Evolutionary conservation across 805 yeast genomes (phyloP).

Genomic region (Saccharomycopsis sp.): DNA sequence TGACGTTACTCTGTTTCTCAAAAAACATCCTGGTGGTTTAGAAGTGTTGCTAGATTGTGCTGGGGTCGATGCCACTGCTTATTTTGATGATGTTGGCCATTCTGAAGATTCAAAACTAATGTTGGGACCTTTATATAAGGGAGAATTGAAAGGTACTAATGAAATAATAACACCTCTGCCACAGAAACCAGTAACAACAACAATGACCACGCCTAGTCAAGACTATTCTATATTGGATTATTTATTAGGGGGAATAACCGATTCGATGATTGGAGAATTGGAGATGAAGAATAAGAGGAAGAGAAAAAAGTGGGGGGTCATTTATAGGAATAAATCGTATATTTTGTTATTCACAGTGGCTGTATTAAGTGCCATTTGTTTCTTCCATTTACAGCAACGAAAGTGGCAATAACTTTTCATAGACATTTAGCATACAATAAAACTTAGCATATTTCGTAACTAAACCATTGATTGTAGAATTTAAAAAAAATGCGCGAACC

Average conservation of each 20-base stretch:
- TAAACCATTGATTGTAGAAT: no score
- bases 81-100: constrained; percentile 61
- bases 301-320: background rate
- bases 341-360: constrained; percentile 8
- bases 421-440: no score
- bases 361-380: constrained; percentile 1
- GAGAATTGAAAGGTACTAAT: no score
- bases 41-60: constrained; percentile 51
- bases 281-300: background rate
- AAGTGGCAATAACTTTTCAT: constrained; percentile 7
- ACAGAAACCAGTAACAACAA: no score
- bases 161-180: no score
- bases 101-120: constrained; percentile 57
- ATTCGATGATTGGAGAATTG: no score
- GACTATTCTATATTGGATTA: no score
- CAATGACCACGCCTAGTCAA: no score
- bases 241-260: no score
- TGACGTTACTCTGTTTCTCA: constrained; percentile 44
- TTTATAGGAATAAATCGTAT: background rate
- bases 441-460: no score
- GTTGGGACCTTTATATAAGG: constrained; percentile 17
- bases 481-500: no score
- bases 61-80: constrained; percentile 52
- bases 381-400: constrained; percentile 10
- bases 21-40: constrained; percentile 37